These are phyloP conservation scores for Discostella stelligeroides DNA, from an alignment of 108 stramenopile genomes.

Conservation along the genomic window DNA sequence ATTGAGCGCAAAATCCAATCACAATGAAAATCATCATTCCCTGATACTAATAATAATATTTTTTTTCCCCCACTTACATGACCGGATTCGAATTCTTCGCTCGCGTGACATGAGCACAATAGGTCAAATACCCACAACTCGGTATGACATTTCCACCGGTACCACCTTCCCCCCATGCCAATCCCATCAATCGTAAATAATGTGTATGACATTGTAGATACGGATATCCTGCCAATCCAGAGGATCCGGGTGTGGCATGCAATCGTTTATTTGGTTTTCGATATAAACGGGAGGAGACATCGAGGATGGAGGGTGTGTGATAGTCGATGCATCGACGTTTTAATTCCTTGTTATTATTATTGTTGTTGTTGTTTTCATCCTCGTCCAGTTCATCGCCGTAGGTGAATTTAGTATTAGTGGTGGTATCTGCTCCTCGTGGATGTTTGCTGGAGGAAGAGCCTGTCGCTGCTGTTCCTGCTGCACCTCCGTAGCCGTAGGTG, in stretches of 20 bases:
- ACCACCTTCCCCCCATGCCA: conserved; percentile 55
- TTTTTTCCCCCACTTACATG: conserved; percentile 48
- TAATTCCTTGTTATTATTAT: conserved; percentile 18
- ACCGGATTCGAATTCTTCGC: conserved; percentile 87
- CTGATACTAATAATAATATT: no score
- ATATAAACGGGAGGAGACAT: conserved; percentile 74
- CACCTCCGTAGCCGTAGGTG: no score
- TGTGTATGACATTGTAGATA: conserved; percentile 81
- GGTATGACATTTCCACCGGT: conserved; percentile 37
- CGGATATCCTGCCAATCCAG: conserved; percentile 17
- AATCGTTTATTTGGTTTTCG: conserved; percentile 60
- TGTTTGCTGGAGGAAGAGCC: no score
- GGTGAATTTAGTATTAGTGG: no score
- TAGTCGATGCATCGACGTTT: conserved; percentile 85
- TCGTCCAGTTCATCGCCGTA: background rate
- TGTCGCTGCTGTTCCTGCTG: no score
- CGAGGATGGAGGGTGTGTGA: conserved; percentile 76
- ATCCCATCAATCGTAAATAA: conserved; percentile 70
- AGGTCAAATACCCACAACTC: conserved; percentile 64
- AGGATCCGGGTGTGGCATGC: conserved; percentile 45
- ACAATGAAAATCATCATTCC: no score
- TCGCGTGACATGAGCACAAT: conserved; percentile 82
- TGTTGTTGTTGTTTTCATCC: background rate
- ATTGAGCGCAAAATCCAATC: no score
- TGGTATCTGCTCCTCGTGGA: no score